Evolutionary conservation across 2,329 filamentous ascomycete species (phyloP).

Genomic region (Fusarium brevicatenulatum): DNA sequence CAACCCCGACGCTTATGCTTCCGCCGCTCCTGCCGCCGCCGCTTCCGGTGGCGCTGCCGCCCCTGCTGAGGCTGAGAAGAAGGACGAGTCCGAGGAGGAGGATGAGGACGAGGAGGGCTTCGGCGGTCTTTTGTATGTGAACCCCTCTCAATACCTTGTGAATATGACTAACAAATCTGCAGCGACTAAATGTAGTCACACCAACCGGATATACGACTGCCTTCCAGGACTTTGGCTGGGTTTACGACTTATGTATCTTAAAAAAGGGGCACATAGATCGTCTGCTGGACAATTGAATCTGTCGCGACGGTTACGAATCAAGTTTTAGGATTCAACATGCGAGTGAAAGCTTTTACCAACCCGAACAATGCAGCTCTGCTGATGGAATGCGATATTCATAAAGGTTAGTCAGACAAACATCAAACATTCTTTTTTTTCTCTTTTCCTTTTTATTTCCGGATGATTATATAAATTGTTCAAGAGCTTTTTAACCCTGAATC

Average conservation of each 20-base stretch:
- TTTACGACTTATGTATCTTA: constrained; percentile 56
- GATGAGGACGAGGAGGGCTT: constrained; percentile 76
- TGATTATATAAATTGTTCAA: constrained; percentile 66
- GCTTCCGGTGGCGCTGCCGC: constrained; percentile 62
- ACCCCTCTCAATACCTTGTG: not conserved
- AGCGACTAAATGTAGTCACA: constrained; percentile 62
- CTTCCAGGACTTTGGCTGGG: constrained; percentile 56
- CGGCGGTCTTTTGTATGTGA: constrained; percentile 79
- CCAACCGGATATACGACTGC: constrained; percentile 52
- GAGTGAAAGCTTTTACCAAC: constrained; percentile 40
- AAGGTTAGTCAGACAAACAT: constrained; percentile 57
- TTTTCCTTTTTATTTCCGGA: constrained; percentile 49
- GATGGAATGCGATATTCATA: constrained; percentile 19
- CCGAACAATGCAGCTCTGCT: constrained; percentile 17
- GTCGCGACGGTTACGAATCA: constrained; percentile 49
- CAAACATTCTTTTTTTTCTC: constrained; percentile 1
- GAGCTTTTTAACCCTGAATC: constrained; percentile 76
- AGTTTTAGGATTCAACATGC: constrained; percentile 31
- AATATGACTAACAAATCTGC: constrained; percentile 52
- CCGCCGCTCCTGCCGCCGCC: constrained; percentile 78
- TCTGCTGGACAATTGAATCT: constrained; percentile 56
- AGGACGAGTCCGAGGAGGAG: constrained; percentile 75
- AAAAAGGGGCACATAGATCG: constrained; percentile 59
- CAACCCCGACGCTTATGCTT: constrained; percentile 96
- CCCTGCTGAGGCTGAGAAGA: constrained; percentile 70